phyloP scores from a whole-genome alignment of 345 rosid species.

The Gossypium longicalyx region DNA sequence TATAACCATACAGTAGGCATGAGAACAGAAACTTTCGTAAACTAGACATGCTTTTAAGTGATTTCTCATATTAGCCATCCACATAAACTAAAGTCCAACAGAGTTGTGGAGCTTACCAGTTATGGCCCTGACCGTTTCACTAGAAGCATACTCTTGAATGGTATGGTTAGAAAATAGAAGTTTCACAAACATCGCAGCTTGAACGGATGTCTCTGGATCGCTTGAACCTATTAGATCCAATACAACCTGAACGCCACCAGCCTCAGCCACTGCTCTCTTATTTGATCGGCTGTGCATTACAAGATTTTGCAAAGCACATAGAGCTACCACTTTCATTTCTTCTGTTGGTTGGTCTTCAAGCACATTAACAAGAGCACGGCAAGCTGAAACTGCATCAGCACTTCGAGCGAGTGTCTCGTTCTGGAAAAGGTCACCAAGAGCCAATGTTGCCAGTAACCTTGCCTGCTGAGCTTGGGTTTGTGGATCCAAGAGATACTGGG shows the following conservation, averaged over 20 bases:
- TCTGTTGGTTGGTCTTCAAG: constrained; percentile 99
- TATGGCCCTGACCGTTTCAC: constrained; percentile 96
- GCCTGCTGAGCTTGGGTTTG: constrained; percentile 98
- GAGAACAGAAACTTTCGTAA: background rate
- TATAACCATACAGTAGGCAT: background rate
- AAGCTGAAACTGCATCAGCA: constrained; percentile 90
- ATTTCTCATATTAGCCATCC: constrained; percentile 5
- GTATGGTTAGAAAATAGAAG: constrained; percentile 95
- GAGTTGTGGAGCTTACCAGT: constrained; percentile 54
- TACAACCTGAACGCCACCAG: constrained; percentile 97
- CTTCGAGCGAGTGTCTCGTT: constrained; percentile 91
- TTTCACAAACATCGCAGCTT: constrained; percentile 96
- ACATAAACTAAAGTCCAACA: background rate
- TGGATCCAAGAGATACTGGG: constrained; percentile 96
- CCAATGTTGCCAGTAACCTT: constrained; percentile 83
- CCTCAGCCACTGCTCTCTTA: constrained; percentile 99
- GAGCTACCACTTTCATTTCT: constrained; percentile 98
- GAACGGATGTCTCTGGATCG: constrained; percentile 91
- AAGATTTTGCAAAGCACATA: constrained; percentile 97
- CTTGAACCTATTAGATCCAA: constrained; percentile 93
- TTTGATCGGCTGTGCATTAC: constrained; percentile 93
- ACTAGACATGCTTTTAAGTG: background rate
- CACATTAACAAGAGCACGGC: constrained; percentile 94
- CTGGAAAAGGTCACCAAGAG: constrained; percentile 97
- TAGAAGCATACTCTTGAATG: constrained; percentile 97